Evolutionary conservation across 208 protist genomes (phyloP), one percentile per base, ranked within the genome.

Genomic region (Naegleria gruberi): DNA sequence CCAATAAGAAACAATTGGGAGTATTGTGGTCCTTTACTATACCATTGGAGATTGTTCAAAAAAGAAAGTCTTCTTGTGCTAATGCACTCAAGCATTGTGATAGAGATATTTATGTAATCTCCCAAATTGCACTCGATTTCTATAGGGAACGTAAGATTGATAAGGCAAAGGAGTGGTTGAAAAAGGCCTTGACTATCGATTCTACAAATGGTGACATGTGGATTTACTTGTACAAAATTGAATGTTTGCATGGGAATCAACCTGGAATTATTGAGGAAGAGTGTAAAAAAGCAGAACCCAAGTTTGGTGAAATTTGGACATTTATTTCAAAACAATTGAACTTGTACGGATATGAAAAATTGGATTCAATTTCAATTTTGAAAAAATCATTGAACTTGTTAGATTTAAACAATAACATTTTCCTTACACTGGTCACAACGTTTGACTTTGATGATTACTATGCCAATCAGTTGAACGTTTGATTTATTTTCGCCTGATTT

Each of bases 191-290:
- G 1, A 92, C 92, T 3, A 77, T 94, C 4, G 92, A 96, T 57
- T 92, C 94, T 1, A 92, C 97, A 73, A 84, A 93, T 84, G 97
- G 97, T 83, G 96, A 98, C 90, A 93, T 94, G 3, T 98, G 96
- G 96, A 95, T 94, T 12, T 91, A 91, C 51, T 97, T 92, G 89
- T 97, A 96, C 89, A 90, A 91, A n/a, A 97, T 98, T 82, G 90
- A 96, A 87, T 55, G 30, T 4, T 37, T 12, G n/a, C n/a, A n/a
- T n/a, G n/a, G 30, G 30, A 4, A 4, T 30, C 51, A 65, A 65
- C 51, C 30, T 23, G 2, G 15, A 19, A 1, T 1, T 30, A 65
- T 82, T 82, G 73, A 42, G 15, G 73, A 42, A 12, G 73, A n/a
- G 15, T 82, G 73, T 41, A 41, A 82, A 42, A 82, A n/a, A 12